A percentile compares a stretch with the other conserved stretches of the same genome.
Conservation (phyloP, 768 basidiomycete species). For the Pleurotus tuber-regium region DNA sequence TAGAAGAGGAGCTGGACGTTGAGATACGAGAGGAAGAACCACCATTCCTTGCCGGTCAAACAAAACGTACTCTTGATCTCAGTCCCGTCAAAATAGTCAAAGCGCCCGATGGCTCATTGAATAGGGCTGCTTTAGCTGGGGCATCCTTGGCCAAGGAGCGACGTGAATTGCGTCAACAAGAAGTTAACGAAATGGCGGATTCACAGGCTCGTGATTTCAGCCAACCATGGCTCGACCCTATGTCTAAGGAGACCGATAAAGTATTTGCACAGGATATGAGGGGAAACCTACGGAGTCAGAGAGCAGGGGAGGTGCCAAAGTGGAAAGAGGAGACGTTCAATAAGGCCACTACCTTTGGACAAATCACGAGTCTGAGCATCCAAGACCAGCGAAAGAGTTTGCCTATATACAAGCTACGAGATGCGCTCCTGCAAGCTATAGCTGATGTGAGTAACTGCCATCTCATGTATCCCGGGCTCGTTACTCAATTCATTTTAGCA, state of each 20-base stretch:
- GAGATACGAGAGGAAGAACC: constrained; percentile 98
- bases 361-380: constrained; percentile 85
- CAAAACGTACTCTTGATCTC: constrained; percentile 90
- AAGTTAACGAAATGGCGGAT: constrained; percentile 91
- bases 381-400: constrained; percentile 90
- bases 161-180: constrained; percentile 90
- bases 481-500: constrained; percentile 48
- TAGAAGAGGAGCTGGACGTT: constrained; percentile 96
- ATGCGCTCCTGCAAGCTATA: constrained; percentile 87
- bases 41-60: constrained; percentile 93
- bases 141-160: constrained; percentile 94
- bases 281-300: constrained; percentile 78
- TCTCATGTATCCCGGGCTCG: constrained; percentile 14
- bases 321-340: constrained; percentile 95
- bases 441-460: constrained; percentile 59
- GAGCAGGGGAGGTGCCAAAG: constrained; percentile 75
- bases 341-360: constrained; percentile 94
- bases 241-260: constrained; percentile 85
- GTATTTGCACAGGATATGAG: constrained; percentile 93
- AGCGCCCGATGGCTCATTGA: constrained; percentile 96
- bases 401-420: constrained; percentile 94
- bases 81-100: constrained; percentile 99
- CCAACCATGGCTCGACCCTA: constrained; percentile 97
- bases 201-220: constrained; percentile 93
- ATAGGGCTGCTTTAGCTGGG: constrained; percentile 92